Evolutionary conservation across 306 rosid species (phyloP), one percentile per base, ranked within the genome.

Genomic region (Gillenia trifoliata): DNA sequence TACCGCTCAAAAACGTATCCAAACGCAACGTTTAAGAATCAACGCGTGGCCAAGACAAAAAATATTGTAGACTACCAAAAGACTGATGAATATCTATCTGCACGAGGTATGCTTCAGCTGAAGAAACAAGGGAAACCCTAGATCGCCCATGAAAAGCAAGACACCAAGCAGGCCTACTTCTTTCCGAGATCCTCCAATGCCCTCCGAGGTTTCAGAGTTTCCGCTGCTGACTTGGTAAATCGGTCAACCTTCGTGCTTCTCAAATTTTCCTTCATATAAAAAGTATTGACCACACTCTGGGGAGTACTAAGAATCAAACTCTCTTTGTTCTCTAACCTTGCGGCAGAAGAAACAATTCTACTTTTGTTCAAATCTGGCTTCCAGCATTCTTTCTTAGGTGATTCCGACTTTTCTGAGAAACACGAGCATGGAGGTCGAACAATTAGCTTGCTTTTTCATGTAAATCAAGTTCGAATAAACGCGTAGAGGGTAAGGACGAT

Each of bases 231-330:
- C 67, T 30, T 71, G n/a, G 49, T 60, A 29, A 65, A 22, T 36
- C 40, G 69, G 11, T 67, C 55, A 26, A 20, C 55, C 73, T 83
- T 75, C 54, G 52, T 13, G 47, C 29, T 41, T n/a, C 4, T 31
- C 10, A 59, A 19, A 40, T 83, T 83, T 43, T 79, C 83, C 70
- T 83, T 83, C 78, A 49, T 67, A 11, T 66, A 70, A 45, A 2
- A 23, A 29, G 22, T 19, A 34, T 66, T 77, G 23, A 65, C 63
- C 11, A 34, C 12, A 41, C 25, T 70, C 43, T 22, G 68, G 28
- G 78, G 78, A 20, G 76, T 61, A 47, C 52, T 23, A n/a, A 76
- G 63, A 50, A 76, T 15, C 8, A 54, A 43, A 64, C 8, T 8
- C 2, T 23, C 13, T 59, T 10, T 70, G 13, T 30, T 75, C 15